Evolutionary conservation across 2,329 filamentous ascomycete species (phyloP).

Genomic region (Trichoderma sp.): DNA sequence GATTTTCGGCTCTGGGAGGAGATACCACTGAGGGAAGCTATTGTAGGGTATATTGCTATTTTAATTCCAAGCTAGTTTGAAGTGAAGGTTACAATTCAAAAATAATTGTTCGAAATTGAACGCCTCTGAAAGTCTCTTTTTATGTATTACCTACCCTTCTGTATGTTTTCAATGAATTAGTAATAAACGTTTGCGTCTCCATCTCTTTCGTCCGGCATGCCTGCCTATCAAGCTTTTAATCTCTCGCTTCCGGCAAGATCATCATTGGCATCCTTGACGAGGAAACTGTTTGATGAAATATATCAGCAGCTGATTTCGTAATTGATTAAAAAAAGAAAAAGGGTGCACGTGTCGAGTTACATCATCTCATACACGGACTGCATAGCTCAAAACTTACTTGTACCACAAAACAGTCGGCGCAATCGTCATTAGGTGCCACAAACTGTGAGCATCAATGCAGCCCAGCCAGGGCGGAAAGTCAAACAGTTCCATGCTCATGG

Average conservation of each 20-base stretch:
- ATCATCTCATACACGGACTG: neutral
- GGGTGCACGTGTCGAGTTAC: neutral
- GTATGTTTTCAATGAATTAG: neutral
- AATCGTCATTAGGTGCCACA: conserved; percentile 96
- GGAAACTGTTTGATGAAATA: conserved; percentile 63
- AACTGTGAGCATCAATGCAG: conserved; percentile 86
- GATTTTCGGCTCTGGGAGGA: conserved; percentile 2
- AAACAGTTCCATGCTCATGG: conserved; percentile 93
- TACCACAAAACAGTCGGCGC: conserved; percentile 89
- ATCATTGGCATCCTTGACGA: conserved; percentile 82
- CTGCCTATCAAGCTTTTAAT: conserved; percentile 60
- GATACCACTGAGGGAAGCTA: neutral
- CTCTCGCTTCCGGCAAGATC: conserved; percentile 72
- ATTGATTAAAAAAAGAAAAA: too few species aligned
- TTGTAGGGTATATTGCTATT: neutral
- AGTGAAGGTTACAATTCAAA: neutral
- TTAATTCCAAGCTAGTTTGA: neutral
- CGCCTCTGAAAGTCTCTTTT: neutral
- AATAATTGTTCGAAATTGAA: neutral
- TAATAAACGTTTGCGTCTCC: neutral
- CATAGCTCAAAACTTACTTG: conserved; percentile 65
- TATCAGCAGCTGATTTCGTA: conserved; percentile 27
- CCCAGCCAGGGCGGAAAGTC: conserved; percentile 88
- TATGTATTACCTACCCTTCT: neutral
- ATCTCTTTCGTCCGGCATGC: neutral